Evolutionary conservation across 1,139 yeast species (phyloP).

Genomic region (Yamadazyma diospyri): DNA sequence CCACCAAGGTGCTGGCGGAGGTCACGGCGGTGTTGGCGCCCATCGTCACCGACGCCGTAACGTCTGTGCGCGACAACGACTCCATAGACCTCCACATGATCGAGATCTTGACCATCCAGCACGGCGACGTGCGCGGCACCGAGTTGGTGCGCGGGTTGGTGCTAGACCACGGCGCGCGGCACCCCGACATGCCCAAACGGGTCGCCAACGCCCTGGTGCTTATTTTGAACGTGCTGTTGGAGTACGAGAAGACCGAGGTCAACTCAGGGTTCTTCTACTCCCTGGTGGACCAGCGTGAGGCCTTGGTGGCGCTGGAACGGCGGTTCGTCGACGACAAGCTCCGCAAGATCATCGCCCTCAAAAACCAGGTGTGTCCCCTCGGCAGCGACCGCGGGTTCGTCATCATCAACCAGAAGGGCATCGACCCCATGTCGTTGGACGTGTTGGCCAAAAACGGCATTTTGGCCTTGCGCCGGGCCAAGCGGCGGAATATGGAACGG

Average conservation of each 20-base stretch:
- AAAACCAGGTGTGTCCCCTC: slow-evolving; percentile 84
- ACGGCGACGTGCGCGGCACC: slow-evolving; percentile 80
- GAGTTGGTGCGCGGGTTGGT: slow-evolving; percentile 84
- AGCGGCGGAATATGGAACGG: slow-evolving; percentile 98
- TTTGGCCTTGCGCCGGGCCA: slow-evolving; percentile 93
- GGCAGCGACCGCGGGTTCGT: slow-evolving; percentile 80
- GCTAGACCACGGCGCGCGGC: slow-evolving; percentile 97
- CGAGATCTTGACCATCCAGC: slow-evolving; percentile 98
- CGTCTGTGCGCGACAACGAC: slow-evolving; percentile 61
- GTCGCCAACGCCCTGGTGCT: slow-evolving; percentile 81
- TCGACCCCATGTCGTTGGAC: slow-evolving; percentile 97
- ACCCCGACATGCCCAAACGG: slow-evolving; percentile 96
- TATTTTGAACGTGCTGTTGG: slow-evolving; percentile 89
- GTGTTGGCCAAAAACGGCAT: slow-evolving; percentile 90
- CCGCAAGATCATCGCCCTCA: slow-evolving; percentile 85
- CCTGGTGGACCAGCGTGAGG: slow-evolving; percentile 93
- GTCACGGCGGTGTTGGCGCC: slow-evolving; percentile 82
- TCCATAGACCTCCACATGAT: slow-evolving; percentile 87
- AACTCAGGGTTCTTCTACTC: slow-evolving; percentile 96
- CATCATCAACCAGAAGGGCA: slow-evolving; percentile 96
- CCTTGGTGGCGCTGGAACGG: slow-evolving; percentile 90
- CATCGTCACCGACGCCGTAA: slow-evolving; percentile 93
- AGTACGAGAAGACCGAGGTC: slow-evolving; percentile 97
- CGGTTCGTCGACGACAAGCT: slow-evolving; percentile 93
- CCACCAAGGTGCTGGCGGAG: slow-evolving; percentile 79